Conservation (phyloP, 192 early-diverging fungal species). For the Podila verticillata region DNA sequence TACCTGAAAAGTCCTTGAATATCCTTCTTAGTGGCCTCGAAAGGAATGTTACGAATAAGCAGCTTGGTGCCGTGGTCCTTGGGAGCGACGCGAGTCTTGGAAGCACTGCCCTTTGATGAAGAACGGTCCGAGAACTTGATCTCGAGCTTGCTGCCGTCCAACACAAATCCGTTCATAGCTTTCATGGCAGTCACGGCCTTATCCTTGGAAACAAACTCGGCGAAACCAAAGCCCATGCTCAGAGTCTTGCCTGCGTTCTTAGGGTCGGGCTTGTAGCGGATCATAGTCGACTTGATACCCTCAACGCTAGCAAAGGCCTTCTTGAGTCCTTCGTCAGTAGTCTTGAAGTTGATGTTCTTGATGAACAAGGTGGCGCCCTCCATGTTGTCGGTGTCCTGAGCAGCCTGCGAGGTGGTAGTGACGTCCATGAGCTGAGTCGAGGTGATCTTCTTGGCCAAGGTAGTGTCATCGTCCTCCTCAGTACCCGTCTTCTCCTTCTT, state of each 20-base stretch:
- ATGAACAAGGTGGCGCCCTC: conserved; percentile 85
- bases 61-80: conserved; percentile 84
- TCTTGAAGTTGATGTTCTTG: conserved; percentile 95
- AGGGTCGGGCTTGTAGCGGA: conserved; percentile 87
- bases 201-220: conserved; percentile 87
- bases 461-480: conserved; percentile 45
- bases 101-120: conserved; percentile 50
- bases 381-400: conserved; percentile 64
- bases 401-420: conserved; percentile 46
- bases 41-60: conserved; percentile 95
- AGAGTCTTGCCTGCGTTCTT: conserved; percentile 82
- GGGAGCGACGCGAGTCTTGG: conserved; percentile 43
- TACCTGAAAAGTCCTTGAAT: conserved; percentile 88
- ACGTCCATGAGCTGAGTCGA: conserved; percentile 60
- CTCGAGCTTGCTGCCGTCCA: conserved; percentile 91
- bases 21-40: conserved; percentile 96
- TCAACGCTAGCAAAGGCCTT: conserved; percentile 78
- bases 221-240: conserved; percentile 98
- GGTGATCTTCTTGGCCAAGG: conserved; percentile 51
- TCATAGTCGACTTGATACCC: conserved; percentile 83
- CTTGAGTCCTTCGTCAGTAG: conserved; percentile 80
- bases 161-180: conserved; percentile 82
- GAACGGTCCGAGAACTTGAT: conserved; percentile 89
- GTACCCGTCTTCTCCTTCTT: conserved; percentile 47
- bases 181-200: conserved; percentile 87